Conservation (phyloP, 73 alveolate genomes). For the Symbiodinium natans region DNA sequence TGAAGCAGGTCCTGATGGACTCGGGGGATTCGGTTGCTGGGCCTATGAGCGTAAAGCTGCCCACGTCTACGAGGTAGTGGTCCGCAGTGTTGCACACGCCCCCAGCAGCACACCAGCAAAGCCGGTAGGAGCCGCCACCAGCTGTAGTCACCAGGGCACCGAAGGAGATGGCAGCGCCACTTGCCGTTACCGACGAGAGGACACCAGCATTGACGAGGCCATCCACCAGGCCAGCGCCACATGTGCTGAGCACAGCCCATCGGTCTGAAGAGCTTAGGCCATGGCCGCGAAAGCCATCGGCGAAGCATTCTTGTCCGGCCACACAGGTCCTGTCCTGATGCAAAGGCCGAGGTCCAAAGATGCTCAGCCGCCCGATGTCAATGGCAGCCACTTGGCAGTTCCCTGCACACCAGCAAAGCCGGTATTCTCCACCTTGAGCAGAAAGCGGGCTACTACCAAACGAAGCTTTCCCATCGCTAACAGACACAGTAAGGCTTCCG, state of each 20-base stretch:
- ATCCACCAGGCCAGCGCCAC: neutral
- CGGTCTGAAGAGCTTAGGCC: conserved; percentile 16
- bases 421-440: conserved; percentile 11
- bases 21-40: neutral
- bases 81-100: neutral
- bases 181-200: neutral
- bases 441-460: neutral
- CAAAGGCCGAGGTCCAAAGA: neutral
- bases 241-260: conserved; percentile 19
- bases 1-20: conserved; percentile 6
- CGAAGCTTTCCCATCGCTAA: neutral
- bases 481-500: neutral
- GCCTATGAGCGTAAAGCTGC: conserved; percentile 11
- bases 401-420: conserved; percentile 30
- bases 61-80: conserved; percentile 28
- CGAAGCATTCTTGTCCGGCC: neutral
- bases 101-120: conserved; percentile 71
- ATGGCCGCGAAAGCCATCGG: conserved; percentile 4
- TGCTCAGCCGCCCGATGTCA: neutral
- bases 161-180: conserved; percentile 18
- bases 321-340: conserved; percentile 15
- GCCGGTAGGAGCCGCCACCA: conserved; percentile 20
- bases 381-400: neutral
- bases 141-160: neutral
- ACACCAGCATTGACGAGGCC: conserved; percentile 34